phyloP scores from a whole-genome alignment of 768 basidiomycete species.

The Ramaria sp. region DNA sequence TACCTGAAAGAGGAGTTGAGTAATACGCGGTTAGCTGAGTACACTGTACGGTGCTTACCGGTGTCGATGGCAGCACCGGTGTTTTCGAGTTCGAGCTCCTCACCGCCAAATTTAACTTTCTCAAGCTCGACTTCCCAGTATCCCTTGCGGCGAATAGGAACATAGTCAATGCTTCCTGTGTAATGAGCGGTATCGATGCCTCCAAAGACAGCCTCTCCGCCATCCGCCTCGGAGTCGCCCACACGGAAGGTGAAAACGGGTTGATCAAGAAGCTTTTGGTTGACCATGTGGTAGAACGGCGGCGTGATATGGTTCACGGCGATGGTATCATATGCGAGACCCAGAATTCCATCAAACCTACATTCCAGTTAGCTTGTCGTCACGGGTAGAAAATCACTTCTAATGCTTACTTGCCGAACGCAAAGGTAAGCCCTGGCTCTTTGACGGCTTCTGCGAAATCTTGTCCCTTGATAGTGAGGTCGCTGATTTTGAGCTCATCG shows the following conservation, averaged over 20 bases:
- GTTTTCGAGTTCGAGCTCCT: conserved; percentile 81
- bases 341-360: conserved; percentile 93
- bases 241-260: conserved; percentile 94
- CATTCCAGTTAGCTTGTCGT: conserved; percentile 1
- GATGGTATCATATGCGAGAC: conserved; percentile 92
- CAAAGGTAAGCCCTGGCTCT: conserved; percentile 95
- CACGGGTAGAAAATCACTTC: background rate
- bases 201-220: conserved; percentile 86
- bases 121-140: conserved; percentile 98
- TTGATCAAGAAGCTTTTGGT: conserved; percentile 67
- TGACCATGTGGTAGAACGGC: conserved; percentile 90
- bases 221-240: conserved; percentile 77
- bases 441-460: conserved; percentile 94
- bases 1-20: conserved; percentile 38
- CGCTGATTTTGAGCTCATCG: conserved; percentile 73
- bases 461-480: conserved; percentile 59
- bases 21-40: background rate
- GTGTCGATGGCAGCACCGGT: conserved; percentile 93
- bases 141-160: conserved; percentile 87
- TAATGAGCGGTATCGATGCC: conserved; percentile 75
- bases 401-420: conserved; percentile 76
- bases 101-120: conserved; percentile 76
- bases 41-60: conserved; percentile 30
- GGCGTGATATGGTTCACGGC: conserved; percentile 87
- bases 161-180: conserved; percentile 73